A percentile compares a stretch with the other conserved stretches of the same genome.
Conservation (phyloP, 345 rosid genomes). For the Aquilaria yunnanensis region DNA sequence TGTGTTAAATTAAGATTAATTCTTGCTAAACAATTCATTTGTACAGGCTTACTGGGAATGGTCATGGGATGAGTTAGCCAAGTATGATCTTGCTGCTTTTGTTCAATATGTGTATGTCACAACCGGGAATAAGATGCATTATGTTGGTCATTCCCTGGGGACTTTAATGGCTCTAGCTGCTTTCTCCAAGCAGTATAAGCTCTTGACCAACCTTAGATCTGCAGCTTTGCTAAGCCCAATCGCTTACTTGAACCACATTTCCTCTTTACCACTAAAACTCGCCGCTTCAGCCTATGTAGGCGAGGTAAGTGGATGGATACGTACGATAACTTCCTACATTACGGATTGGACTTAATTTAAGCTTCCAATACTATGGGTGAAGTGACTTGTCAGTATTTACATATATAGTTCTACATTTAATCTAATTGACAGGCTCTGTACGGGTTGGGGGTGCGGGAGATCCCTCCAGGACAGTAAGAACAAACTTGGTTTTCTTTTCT, state of each 20-base stretch:
- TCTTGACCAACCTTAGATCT: conserved; percentile 30
- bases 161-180: conserved; percentile 43
- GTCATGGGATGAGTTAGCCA: conserved; percentile 45
- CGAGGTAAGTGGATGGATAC: too few species aligned
- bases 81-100: conserved; percentile 40
- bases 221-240: conserved; percentile 36
- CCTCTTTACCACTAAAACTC: conserved; percentile 28
- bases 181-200: conserved; percentile 25
- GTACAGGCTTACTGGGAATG: conserved; percentile 41
- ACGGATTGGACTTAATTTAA: too few species aligned
- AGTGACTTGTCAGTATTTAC: too few species aligned
- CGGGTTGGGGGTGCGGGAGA: conserved; percentile 24
- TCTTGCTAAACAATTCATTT: background rate
- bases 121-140: conserved; percentile 34
- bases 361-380: too few species aligned
- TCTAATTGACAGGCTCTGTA: conserved; percentile 21
- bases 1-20: background rate
- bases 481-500: background rate
- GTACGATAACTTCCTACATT: too few species aligned
- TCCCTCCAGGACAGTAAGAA: conserved; percentile 31
- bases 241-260: conserved; percentile 31
- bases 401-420: background rate
- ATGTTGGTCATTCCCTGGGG: conserved; percentile 45
- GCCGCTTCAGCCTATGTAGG: conserved; percentile 9
- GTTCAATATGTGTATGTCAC: conserved; percentile 24